These are phyloP conservation scores for Sparassis latifolia DNA, from an alignment of 1,284 basidiomycete genomes.

Conservation along the genomic window DNA sequence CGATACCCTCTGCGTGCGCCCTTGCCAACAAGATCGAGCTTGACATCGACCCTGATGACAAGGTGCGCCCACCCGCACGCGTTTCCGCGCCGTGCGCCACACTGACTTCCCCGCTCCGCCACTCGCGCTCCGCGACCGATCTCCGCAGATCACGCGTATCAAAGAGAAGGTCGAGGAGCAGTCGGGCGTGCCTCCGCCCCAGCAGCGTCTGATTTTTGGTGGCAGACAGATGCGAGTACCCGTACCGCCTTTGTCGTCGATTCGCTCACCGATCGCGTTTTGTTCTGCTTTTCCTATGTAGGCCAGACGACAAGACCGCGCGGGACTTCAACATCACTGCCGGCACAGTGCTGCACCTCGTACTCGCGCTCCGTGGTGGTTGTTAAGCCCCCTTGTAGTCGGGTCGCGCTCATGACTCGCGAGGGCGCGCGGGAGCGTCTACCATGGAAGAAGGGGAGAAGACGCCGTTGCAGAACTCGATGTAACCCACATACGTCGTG, in stretches of 20 bases:
- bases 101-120: neutral
- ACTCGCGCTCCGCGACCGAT: neutral
- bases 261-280: neutral
- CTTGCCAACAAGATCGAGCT: constrained; percentile 73
- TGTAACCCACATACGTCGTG: constrained; percentile 5
- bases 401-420: neutral
- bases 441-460: constrained; percentile 1
- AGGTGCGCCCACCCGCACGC: constrained; percentile 41
- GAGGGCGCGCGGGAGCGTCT: neutral
- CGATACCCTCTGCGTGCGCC: neutral
- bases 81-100: neutral
- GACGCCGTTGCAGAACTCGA: constrained; percentile 1
- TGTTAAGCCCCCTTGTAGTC: constrained; percentile 12
- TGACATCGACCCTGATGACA: constrained; percentile 90
- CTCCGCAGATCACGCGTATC: constrained; percentile 79
- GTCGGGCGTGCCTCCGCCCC: constrained; percentile 95
- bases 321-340: constrained; percentile 77
- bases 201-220: constrained; percentile 92
- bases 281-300: constrained; percentile 17
- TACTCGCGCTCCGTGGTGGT: constrained; percentile 89
- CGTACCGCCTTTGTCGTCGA: neutral
- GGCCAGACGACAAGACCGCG: constrained; percentile 84
- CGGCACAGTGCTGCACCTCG: constrained; percentile 86
- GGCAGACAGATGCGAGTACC: constrained; percentile 90
- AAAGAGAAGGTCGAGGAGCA: constrained; percentile 99